A percentile compares a stretch with the other conserved stretches of the same genome.
phyloP scores from a whole-genome alignment of 1,284 basidiomycete genomes.

The Ustilago hordei region DNA sequence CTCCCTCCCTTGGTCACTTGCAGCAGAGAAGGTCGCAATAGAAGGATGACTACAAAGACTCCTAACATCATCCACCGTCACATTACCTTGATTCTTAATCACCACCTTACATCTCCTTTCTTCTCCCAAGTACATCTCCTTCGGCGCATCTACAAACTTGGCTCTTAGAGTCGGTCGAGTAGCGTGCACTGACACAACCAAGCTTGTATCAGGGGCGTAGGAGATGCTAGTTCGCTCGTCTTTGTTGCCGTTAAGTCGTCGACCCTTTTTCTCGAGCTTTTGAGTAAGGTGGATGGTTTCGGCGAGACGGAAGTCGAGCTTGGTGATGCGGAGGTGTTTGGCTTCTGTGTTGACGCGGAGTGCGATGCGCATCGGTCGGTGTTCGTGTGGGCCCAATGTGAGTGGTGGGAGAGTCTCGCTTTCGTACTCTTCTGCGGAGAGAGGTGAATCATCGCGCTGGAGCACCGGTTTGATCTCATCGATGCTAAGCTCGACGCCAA shows the following conservation, averaged over 20 bases:
- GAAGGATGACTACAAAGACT: slow-evolving; percentile 31
- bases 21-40: slow-evolving; percentile 19
- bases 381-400: slow-evolving; percentile 15
- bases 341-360: slow-evolving; percentile 21
- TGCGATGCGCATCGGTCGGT: slow-evolving; percentile 11
- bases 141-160: slow-evolving; percentile 16
- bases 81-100: slow-evolving; percentile 28
- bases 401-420: slow-evolving; percentile 58
- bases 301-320: slow-evolving; percentile 71
- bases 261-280: slow-evolving; percentile 69
- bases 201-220: slow-evolving; percentile 71
- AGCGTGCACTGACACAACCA: slow-evolving; percentile 68
- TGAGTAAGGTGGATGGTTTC: slow-evolving; percentile 71
- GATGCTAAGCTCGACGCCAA: slow-evolving; percentile 57
- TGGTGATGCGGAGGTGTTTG: slow-evolving; percentile 55
- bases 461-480: slow-evolving; percentile 20
- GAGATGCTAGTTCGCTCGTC: slow-evolving; percentile 69
- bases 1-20: slow-evolving; percentile 23
- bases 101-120: slow-evolving; percentile 19
- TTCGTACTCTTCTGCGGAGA: slow-evolving; percentile 29
- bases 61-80: slow-evolving; percentile 26
- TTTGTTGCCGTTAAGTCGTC: slow-evolving; percentile 70
- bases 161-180: slow-evolving; percentile 32
- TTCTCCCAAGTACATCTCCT: slow-evolving; percentile 25
- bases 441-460: not conserved